These are phyloP conservation scores for Spathaspora gorwiae DNA, from an alignment of 805 yeast species.

Conservation along the genomic window DNA sequence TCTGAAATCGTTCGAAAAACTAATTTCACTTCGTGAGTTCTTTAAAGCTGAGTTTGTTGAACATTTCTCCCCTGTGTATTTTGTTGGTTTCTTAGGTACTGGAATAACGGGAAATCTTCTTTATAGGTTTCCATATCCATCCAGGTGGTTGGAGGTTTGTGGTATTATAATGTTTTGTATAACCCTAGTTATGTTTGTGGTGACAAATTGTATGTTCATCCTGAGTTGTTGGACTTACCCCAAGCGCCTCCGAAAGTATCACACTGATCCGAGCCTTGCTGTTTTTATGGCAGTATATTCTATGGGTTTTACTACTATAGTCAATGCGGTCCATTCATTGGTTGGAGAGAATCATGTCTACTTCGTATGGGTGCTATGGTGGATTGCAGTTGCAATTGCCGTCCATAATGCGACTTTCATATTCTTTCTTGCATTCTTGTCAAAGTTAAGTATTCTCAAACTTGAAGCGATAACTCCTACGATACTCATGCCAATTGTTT, in stretches of 20 bases:
- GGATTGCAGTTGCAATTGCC: constrained; percentile 41
- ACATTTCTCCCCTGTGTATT: constrained; percentile 47
- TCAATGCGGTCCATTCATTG: constrained; percentile 48
- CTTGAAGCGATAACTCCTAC: constrained; percentile 44
- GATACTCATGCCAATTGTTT: constrained; percentile 67
- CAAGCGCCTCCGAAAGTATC: constrained; percentile 1
- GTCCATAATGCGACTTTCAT: constrained; percentile 4
- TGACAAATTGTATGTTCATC: constrained; percentile 37
- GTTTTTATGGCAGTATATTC: constrained; percentile 70
- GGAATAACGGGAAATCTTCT: constrained; percentile 64
- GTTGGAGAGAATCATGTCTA: constrained; percentile 24
- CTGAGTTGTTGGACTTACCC: constrained; percentile 20
- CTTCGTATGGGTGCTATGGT: constrained; percentile 51
- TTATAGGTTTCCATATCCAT: constrained; percentile 58
- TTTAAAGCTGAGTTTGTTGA: constrained; percentile 12
- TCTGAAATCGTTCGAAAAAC: too few species aligned
- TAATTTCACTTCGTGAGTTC: not conserved
- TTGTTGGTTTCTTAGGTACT: constrained; percentile 63
- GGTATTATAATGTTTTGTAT: constrained; percentile 60
- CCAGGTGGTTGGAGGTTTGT: constrained; percentile 50
- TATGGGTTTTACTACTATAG: constrained; percentile 68
- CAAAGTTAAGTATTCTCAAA: constrained; percentile 1
- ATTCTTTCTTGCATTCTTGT: constrained; percentile 3
- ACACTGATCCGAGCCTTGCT: constrained; percentile 36
- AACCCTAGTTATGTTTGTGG: constrained; percentile 45